Evolutionary conservation across 2,329 filamentous ascomycete genomes (phyloP).

Genomic region (Bipolaris sorokiniana): DNA sequence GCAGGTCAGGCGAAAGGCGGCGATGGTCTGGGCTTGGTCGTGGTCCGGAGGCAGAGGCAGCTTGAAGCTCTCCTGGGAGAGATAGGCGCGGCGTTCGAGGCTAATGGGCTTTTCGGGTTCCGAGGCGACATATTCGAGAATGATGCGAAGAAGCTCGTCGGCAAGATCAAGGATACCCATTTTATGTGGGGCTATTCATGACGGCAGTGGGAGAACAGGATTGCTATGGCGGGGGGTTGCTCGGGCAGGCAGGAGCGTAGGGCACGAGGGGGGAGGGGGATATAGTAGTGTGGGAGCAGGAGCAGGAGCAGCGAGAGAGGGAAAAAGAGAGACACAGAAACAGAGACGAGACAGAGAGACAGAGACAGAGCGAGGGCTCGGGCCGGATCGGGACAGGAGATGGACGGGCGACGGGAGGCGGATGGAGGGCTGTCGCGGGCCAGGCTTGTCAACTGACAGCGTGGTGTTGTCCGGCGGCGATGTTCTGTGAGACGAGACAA

Average conservation of each 20-base stretch:
- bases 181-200: slow-evolving; percentile 37
- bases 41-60: slow-evolving; percentile 51
- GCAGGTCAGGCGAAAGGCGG: slow-evolving; percentile 54
- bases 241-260: slow-evolving; percentile 19
- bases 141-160: slow-evolving; percentile 58
- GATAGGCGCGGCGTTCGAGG: slow-evolving; percentile 57
- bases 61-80: slow-evolving; percentile 60
- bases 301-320: too few species aligned
- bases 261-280: slow-evolving; percentile 26
- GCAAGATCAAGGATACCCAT: slow-evolving; percentile 52
- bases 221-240: slow-evolving; percentile 12
- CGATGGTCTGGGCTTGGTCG: slow-evolving; percentile 54
- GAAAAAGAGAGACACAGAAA: too few species aligned
- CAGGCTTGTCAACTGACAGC: slow-evolving; percentile 29
- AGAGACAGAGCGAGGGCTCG: slow-evolving; percentile 21
- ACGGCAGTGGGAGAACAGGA: slow-evolving; percentile 22
- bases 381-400: slow-evolving; percentile 32
- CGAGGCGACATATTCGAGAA: slow-evolving; percentile 60
- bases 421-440: slow-evolving; percentile 31
- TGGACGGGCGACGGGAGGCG: slow-evolving; percentile 30
- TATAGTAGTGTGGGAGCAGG: slow-evolving; percentile 22
- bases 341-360: slow-evolving; percentile 1
- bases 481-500: slow-evolving; percentile 28
- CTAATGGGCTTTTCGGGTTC: slow-evolving; percentile 59
- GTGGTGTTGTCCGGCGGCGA: slow-evolving; percentile 36